Evolutionary conservation across 2,329 filamentous ascomycete genomes (phyloP).

Genomic region (Pestalotiopsis sp.): DNA sequence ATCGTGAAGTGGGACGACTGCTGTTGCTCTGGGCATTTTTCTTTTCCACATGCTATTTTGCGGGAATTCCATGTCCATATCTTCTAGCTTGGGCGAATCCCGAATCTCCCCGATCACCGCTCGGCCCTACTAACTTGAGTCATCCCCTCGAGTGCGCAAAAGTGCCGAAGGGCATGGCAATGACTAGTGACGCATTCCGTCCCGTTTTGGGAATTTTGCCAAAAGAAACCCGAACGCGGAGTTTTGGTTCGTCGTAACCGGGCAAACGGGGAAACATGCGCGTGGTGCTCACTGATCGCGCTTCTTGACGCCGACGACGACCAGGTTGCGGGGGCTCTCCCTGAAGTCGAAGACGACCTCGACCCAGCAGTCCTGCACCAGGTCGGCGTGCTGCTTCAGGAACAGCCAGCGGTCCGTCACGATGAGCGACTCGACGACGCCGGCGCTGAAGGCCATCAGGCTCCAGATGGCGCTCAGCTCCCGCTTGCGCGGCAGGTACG

Average conservation of each 20-base stretch:
- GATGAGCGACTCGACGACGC: conserved; percentile 86
- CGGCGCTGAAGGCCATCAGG: conserved; percentile 93
- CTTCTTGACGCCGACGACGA: conserved; percentile 88
- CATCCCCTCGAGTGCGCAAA: neutral
- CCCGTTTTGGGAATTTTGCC: neutral
- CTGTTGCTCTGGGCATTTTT: neutral
- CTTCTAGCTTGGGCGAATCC: neutral
- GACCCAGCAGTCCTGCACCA: conserved; percentile 81
- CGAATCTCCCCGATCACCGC: neutral
- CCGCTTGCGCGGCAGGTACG: conserved; percentile 69
- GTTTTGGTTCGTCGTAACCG: neutral
- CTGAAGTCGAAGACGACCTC: conserved; percentile 90
- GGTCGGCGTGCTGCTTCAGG: conserved; percentile 73
- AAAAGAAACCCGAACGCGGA: neutral
- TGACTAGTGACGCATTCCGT: neutral
- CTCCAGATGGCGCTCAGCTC: conserved; percentile 89
- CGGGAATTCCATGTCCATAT: neutral
- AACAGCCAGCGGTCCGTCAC: conserved; percentile 90
- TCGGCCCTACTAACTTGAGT: neutral
- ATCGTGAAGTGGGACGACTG: neutral
- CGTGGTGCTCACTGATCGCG: conserved; percentile 28
- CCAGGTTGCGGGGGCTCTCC: conserved; percentile 85
- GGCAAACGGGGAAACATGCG: too few relatives aligned
- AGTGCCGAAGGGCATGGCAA: neutral
- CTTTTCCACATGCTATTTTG: neutral